A percentile compares a stretch with the other conserved stretches of the same genome.
Conservation (phyloP, 2,329 filamentous ascomycete genomes). For the Didymella segeticola region DNA sequence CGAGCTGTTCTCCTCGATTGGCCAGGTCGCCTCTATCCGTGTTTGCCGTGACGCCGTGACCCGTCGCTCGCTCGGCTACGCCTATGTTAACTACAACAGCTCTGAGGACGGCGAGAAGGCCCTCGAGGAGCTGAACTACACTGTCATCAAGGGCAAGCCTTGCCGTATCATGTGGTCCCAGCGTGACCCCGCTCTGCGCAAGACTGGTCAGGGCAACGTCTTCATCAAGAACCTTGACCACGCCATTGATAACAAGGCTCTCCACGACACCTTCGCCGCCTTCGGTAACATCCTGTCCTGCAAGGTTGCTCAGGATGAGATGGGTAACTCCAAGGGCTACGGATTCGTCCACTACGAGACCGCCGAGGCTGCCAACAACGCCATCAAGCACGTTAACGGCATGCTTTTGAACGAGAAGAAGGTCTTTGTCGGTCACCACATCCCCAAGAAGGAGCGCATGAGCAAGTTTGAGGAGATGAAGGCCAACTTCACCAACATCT, state of each 20-base stretch:
- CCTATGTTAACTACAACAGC: constrained; percentile 99
- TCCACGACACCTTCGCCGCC: constrained; percentile 97
- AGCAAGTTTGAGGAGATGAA: constrained; percentile 99
- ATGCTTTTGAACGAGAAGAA: constrained; percentile 99
- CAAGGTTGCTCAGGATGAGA: constrained; percentile 99
- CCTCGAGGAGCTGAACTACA: constrained; percentile 99
- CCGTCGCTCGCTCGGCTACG: constrained; percentile 96
- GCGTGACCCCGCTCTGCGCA: constrained; percentile 97
- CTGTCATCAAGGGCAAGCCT: constrained; percentile 95
- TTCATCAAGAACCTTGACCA: constrained; percentile 99
- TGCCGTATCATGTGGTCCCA: constrained; percentile 99
- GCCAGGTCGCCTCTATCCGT: constrained; percentile 97
- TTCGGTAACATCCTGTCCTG: constrained; percentile 99
- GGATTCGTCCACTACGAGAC: constrained; percentile 99
- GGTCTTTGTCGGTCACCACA: constrained; percentile 98
- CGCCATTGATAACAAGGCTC: constrained; percentile 99
- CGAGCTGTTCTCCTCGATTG: constrained; percentile 99
- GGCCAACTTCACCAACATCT: constrained; percentile 99
- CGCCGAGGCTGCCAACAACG: constrained; percentile 92
- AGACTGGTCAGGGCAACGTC: constrained; percentile 98
- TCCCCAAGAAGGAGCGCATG: constrained; percentile 99
- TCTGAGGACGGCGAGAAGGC: constrained; percentile 96
- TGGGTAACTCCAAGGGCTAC: constrained; percentile 96
- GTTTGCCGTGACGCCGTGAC: constrained; percentile 99
- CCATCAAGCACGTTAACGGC: constrained; percentile 99